These are phyloP conservation scores for Hymenoscyphus scutula DNA, from an alignment of 2,329 filamentous ascomycete genomes.

Conservation along the genomic window DNA sequence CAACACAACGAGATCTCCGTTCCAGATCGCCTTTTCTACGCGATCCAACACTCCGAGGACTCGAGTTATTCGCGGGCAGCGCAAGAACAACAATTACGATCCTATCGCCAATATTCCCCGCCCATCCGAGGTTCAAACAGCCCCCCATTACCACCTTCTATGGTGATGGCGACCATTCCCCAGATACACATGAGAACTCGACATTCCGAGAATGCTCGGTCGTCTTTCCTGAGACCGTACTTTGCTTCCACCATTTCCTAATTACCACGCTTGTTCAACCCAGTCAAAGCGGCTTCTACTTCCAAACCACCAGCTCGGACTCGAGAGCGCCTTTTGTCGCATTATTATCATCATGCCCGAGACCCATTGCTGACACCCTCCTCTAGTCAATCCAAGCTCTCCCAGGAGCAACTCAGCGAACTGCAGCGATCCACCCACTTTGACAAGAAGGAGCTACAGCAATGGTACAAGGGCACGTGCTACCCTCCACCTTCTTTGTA, in stretches of 20 bases:
- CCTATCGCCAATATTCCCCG: not conserved
- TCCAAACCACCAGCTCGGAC: not conserved
- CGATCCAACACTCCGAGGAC: not conserved
- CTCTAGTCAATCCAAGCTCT: conserved; percentile 92
- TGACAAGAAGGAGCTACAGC: conserved; percentile 98
- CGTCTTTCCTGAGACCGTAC: not conserved
- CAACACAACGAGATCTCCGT: not conserved
- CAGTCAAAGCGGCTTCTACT: not conserved
- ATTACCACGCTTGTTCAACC: not conserved
- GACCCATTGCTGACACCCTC: conserved; percentile 17
- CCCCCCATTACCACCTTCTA: not conserved
- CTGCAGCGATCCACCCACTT: conserved; percentile 97
- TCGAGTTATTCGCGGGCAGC: not conserved
- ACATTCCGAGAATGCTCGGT: not conserved
- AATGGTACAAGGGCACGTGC: conserved; percentile 96
- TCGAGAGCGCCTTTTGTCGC: not conserved
- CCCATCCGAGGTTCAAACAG: not conserved
- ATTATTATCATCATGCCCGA: not conserved
- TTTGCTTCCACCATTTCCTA: not conserved
- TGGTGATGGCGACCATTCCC: not conserved
- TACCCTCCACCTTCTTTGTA: not conserved
- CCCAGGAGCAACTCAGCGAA: conserved; percentile 90
- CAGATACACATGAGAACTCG: not conserved
- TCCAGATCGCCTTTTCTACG: not conserved
- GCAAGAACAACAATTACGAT: not conserved